phyloP scores from a whole-genome alignment of 306 rosid genomes.

The Pterocarpus macrocarpus region DNA sequence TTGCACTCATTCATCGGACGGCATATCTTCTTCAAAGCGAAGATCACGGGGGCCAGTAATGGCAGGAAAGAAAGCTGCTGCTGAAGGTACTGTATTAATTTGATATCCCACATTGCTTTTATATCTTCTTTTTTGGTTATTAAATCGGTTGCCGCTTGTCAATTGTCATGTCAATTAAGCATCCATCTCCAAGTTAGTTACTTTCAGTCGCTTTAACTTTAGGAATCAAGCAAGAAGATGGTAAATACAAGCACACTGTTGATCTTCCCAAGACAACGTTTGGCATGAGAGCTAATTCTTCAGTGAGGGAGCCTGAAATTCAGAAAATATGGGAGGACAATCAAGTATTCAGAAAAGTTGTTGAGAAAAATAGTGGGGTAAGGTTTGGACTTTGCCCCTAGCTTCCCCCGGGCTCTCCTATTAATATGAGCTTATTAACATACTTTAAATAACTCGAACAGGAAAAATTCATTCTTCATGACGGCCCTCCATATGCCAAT shows the following conservation, averaged over 20 bases:
- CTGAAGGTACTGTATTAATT: constrained; percentile 63
- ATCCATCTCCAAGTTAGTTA: constrained; percentile 40
- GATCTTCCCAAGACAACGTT: constrained; percentile 94
- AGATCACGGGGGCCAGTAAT: constrained; percentile 90
- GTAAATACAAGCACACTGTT: constrained; percentile 96
- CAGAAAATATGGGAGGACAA: constrained; percentile 95
- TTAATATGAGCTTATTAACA: constrained; percentile 44
- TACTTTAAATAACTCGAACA: constrained; percentile 52
- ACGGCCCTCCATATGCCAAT: constrained; percentile 98
- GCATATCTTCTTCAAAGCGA: constrained; percentile 73
- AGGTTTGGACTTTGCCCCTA: constrained; percentile 47
- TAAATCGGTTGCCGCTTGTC: too few relatives aligned
- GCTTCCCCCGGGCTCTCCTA: neutral
- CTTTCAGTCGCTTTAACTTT: constrained; percentile 38
- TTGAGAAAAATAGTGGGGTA: constrained; percentile 83
- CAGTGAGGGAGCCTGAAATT: constrained; percentile 88
- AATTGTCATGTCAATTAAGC: constrained; percentile 26
- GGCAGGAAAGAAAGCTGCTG: constrained; percentile 80
- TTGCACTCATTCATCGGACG: constrained; percentile 58
- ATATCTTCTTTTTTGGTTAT: neutral
- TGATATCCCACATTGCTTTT: constrained; percentile 29
- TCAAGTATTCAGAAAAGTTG: constrained; percentile 77
- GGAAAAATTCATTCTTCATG: constrained; percentile 91
- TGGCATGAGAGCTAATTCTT: constrained; percentile 93
- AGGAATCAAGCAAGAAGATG: constrained; percentile 86